Base-by-base conservation (phyloP, 371 early-diverging fungal species). In the Mucor plumbeus region DNA sequence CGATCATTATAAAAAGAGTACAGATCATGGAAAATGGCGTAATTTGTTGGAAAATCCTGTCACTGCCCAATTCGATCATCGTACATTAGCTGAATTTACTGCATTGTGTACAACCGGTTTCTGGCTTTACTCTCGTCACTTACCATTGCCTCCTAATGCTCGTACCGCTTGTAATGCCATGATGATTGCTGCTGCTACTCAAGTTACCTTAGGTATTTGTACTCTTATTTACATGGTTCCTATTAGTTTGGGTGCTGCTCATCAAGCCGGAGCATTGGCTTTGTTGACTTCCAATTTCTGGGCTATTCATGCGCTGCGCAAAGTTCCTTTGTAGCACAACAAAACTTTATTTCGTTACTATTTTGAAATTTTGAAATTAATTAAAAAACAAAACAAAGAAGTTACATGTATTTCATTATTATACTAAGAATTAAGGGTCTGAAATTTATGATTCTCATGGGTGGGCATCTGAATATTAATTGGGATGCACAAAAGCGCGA, bases 51-150 rank as follows among this genome's bases (percentile, higher is more conserved):
- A 97, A 62, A 98, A 98, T 78, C 96, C 95, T 5, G 85, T 92
- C n/a, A 92, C 95, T 5, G 97, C 97, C 15, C 97, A 98, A 83
- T 94, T 96, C 67, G 90, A 93, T 76, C 98, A 98, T 73, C 91
- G 98, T 58, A 79, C 89, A 26, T 67, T 97, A 81, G 97, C 96
- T 7, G 88, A 88, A 63, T 87, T 95, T 0, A 95, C 98, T 0
- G 83, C 91, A 19, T 82, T 91, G 7, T 77, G 84, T 11, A 78
- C 93, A 10, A 78, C 87, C 0, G 86, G 89, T 0, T 70, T 96
- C 26, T 97, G 90, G 89, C 67, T 85, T 19, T 84, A 86, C 38
- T 88, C 92, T 6, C 87, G 95, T 55, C 72, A 84, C 2, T 64
- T 95, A 41, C 88, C 88, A 5, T 79, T 97, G 34, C 94, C 95